Percentiles rank a stretch among this genome's conserved stretches.
Evolutionary conservation across 768 basidiomycete species (phyloP).

Genomic region (Pleurotus djamor): DNA sequence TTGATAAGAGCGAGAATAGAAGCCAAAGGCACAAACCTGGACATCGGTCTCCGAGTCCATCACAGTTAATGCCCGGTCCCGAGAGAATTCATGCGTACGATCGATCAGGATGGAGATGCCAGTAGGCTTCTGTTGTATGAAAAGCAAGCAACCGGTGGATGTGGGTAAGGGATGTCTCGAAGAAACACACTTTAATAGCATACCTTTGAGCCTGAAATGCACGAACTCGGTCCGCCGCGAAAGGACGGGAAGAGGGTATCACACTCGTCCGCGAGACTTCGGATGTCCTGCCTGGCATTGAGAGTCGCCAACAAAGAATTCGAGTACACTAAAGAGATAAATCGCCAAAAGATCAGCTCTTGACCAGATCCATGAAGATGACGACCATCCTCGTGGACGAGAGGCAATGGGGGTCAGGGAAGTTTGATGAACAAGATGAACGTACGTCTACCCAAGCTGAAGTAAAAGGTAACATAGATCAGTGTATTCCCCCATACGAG

Average conservation of each 20-base stretch:
- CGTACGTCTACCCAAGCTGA: constrained; percentile 10
- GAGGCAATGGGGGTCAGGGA: not conserved
- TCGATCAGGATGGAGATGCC: constrained; percentile 67
- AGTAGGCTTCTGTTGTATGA: constrained; percentile 27
- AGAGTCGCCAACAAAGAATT: constrained; percentile 29
- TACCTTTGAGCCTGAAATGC: constrained; percentile 6
- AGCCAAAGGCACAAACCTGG: not conserved
- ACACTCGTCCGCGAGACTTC: constrained; percentile 40
- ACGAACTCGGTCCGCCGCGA: constrained; percentile 18
- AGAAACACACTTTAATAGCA: no score
- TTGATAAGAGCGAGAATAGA: not conserved
- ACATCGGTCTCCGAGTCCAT: constrained; percentile 4
- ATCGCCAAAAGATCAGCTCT: no score
- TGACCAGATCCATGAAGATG: no score
- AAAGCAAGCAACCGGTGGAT: no score
- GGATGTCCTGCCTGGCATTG: constrained; percentile 34
- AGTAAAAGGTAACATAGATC: constrained; percentile 21
- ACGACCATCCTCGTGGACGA: no score
- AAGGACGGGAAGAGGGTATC: constrained; percentile 47
- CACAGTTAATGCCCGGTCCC: constrained; percentile 22
- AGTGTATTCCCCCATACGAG: constrained; percentile 16
- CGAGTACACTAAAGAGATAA: constrained; percentile 22
- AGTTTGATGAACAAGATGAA: not conserved
- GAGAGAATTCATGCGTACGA: constrained; percentile 50
- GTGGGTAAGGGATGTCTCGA: no score